Conservation (phyloP, 164 flowering plant genomes). For the Sedum album region DNA sequence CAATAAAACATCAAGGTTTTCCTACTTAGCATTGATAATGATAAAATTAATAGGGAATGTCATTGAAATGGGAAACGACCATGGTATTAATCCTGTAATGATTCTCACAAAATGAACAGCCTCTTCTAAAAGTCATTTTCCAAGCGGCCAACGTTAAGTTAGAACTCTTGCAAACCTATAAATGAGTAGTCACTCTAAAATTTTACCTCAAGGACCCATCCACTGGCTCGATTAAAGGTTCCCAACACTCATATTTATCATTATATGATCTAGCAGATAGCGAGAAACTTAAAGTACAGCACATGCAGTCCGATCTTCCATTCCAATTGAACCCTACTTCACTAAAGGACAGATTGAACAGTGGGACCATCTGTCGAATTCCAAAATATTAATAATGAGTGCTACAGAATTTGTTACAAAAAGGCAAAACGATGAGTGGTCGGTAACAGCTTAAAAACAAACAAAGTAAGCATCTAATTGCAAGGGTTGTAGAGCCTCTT, state of each 20-base stretch:
- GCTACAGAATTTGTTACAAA: background rate
- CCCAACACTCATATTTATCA: conserved; percentile 93
- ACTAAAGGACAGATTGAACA: conserved; percentile 68
- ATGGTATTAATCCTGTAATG: background rate
- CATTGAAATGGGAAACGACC: background rate
- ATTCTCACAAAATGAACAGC: background rate
- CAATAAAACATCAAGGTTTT: no score
- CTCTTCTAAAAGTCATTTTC: background rate
- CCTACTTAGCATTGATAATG: no score
- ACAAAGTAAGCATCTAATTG: background rate
- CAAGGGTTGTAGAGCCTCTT: background rate
- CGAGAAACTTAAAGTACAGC: conserved; percentile 66
- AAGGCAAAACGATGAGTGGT: conserved; percentile 15
- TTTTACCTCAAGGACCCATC: conserved; percentile 82
- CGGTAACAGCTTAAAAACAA: background rate
- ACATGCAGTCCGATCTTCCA: conserved; percentile 57
- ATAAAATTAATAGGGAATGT: no score
- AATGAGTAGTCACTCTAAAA: background rate
- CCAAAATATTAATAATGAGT: background rate
- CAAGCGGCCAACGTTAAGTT: background rate
- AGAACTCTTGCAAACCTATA: background rate
- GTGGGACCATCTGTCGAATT: conserved; percentile 79
- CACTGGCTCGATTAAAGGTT: conserved; percentile 90
- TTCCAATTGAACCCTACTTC: conserved; percentile 56
- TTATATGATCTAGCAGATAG: conserved; percentile 82